Percentiles rank a stretch among this genome's conserved stretches.
phyloP scores from a whole-genome alignment of 495 filamentous ascomycete species.

The Talaromyces trachyspermus region DNA sequence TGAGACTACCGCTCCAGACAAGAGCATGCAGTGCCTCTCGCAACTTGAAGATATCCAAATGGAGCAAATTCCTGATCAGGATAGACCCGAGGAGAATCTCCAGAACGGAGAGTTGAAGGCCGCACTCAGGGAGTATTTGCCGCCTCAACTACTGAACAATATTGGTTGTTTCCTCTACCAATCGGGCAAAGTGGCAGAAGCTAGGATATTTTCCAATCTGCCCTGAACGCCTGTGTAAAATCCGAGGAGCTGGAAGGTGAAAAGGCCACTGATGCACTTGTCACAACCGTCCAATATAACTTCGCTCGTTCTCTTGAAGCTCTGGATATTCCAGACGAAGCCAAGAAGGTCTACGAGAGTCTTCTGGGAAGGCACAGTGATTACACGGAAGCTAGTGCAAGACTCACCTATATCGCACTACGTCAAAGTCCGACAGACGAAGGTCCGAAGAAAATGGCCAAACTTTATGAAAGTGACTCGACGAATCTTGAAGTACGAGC shows the following conservation, averaged over 20 bases:
- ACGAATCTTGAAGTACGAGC: constrained; percentile 84
- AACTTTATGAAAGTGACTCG: constrained; percentile 71
- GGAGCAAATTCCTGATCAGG: constrained; percentile 60
- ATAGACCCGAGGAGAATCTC: constrained; percentile 59
- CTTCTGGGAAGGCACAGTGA: constrained; percentile 74
- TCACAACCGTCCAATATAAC: constrained; percentile 93
- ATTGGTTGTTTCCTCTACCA: constrained; percentile 94
- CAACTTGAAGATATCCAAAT: constrained; percentile 85
- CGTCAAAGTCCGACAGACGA: constrained; percentile 77
- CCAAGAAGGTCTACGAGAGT: constrained; percentile 78
- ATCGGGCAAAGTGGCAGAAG: constrained; percentile 67
- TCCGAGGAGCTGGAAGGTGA: constrained; percentile 51
- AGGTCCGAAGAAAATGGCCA: constrained; percentile 73
- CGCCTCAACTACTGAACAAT: constrained; percentile 91
- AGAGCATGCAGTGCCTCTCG: constrained; percentile 80
- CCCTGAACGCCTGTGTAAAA: constrained; percentile 75
- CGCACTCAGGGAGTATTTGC: constrained; percentile 62
- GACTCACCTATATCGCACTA: constrained; percentile 82
- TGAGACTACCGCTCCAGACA: constrained; percentile 76
- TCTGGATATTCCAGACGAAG: constrained; percentile 69
- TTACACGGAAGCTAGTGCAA: constrained; percentile 83
- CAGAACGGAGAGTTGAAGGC: constrained; percentile 51
- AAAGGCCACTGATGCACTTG: constrained; percentile 78
- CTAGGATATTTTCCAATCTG: constrained; percentile 86
- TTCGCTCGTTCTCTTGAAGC: constrained; percentile 94